phyloP scores from a whole-genome alignment of 2,329 filamentous ascomycete genomes.

The Peltaster fructicola region DNA sequence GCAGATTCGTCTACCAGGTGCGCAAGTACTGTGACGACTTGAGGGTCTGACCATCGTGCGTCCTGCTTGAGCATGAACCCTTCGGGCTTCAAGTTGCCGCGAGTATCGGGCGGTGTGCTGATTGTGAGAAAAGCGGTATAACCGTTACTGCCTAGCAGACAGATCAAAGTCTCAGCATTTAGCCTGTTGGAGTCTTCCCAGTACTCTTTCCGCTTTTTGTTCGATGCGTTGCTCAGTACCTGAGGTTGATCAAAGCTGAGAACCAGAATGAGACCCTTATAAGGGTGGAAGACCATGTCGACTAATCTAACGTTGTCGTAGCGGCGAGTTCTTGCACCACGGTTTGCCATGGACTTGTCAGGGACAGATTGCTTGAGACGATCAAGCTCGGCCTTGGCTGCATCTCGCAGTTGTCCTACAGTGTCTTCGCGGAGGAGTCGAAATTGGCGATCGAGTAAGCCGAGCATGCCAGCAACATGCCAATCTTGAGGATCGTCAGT shows the following conservation, averaged over 20 bases:
- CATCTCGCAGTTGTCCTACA: constrained; percentile 35
- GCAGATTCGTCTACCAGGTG: constrained; percentile 2
- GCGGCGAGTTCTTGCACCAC: constrained; percentile 16
- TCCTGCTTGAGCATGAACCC: too few species aligned
- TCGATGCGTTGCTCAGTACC: constrained; percentile 8
- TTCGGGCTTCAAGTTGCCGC: too few species aligned
- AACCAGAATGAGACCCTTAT: constrained; percentile 27
- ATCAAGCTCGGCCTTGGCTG: constrained; percentile 25
- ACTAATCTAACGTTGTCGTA: constrained; percentile 21
- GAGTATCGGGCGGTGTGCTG: too few species aligned
- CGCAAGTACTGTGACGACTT: too few species aligned
- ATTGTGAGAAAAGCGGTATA: too few species aligned
- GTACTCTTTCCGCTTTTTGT: constrained; percentile 26
- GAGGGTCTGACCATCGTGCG: too few species aligned
- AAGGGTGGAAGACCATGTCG: constrained; percentile 20
- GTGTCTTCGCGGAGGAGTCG: constrained; percentile 39
- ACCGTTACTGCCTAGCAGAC: constrained; percentile 24
- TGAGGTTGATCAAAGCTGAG: constrained; percentile 31
- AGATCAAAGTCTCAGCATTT: constrained; percentile 32
- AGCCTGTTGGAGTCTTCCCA: constrained; percentile 35
- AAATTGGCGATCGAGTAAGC: constrained; percentile 38
- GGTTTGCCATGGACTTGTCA: neutral
- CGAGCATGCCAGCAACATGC: constrained; percentile 27
- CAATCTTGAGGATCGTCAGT: constrained; percentile 20
- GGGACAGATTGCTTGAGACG: constrained; percentile 11